phyloP scores from a whole-genome alignment of 495 filamentous ascomycete genomes.

The Letharia columbiana region DNA sequence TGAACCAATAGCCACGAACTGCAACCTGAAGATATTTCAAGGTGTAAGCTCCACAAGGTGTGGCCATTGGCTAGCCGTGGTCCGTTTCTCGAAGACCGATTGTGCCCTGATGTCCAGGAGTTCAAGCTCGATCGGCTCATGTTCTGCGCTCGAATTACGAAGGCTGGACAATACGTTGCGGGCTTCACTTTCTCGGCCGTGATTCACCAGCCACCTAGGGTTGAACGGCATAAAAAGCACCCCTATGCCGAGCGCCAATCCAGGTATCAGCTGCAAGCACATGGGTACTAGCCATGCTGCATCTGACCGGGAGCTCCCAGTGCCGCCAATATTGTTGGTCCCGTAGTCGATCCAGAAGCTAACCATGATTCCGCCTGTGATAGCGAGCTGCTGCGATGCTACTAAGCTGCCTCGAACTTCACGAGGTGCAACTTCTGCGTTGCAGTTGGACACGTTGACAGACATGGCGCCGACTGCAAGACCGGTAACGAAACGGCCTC shows the following conservation, averaged over 20 bases:
- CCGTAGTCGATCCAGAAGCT: conserved; percentile 77
- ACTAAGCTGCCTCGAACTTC: conserved; percentile 64
- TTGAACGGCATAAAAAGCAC: conserved; percentile 45
- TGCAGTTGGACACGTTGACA: conserved; percentile 53
- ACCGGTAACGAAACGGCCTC: conserved; percentile 64
- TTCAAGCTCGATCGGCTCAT: conserved; percentile 63
- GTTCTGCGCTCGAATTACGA: conserved; percentile 49
- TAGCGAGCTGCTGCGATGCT: conserved; percentile 70
- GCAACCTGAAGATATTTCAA: conserved; percentile 56
- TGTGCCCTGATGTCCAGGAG: conserved; percentile 78
- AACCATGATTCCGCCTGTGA: conserved; percentile 75
- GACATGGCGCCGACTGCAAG: conserved; percentile 48
- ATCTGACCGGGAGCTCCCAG: conserved; percentile 48
- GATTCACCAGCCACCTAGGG: conserved; percentile 51
- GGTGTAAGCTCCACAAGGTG: conserved; percentile 50
- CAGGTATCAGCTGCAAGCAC: conserved; percentile 49
- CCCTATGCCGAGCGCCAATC: conserved; percentile 41
- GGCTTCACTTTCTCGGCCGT: conserved; percentile 39
- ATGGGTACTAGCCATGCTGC: conserved; percentile 63
- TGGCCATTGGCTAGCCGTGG: conserved; percentile 62
- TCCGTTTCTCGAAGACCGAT: conserved; percentile 70
- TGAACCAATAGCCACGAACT: conserved; percentile 62
- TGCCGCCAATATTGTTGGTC: conserved; percentile 69
- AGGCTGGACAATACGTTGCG: conserved; percentile 54
- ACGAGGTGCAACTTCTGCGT: conserved; percentile 55